Evolutionary conservation across 129 eudicot species (phyloP).

Genomic region (Tagetes patula): DNA sequence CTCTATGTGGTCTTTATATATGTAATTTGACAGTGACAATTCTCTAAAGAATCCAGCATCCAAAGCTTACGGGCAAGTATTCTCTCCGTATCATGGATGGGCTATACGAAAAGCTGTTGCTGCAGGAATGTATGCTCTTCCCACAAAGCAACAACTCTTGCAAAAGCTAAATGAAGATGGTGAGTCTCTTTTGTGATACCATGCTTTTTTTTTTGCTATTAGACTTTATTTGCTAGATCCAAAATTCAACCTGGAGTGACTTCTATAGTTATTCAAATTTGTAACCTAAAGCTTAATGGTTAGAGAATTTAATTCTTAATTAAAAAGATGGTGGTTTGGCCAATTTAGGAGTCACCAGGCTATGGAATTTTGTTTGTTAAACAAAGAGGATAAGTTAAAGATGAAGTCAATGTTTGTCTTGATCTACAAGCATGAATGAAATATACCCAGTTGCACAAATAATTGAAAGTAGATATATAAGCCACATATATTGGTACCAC

Average conservation of each 20-base stretch:
- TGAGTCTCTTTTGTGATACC: slow-evolving; percentile 37
- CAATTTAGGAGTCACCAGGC: neutral
- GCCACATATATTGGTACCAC: neutral
- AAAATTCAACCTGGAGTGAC: neutral
- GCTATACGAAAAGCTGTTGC: slow-evolving; percentile 96
- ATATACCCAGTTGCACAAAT: slow-evolving; percentile 1
- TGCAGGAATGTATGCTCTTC: slow-evolving; percentile 99
- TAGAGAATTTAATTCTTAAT: slow-evolving; percentile 12
- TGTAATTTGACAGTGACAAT: slow-evolving; percentile 51
- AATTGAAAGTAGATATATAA: neutral
- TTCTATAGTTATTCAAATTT: neutral
- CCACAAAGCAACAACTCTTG: slow-evolving; percentile 77
- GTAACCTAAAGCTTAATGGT: neutral
- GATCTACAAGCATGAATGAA: neutral
- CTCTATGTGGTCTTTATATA: slow-evolving; percentile 5
- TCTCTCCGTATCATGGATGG: slow-evolving; percentile 99
- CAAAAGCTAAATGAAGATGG: slow-evolving; percentile 92
- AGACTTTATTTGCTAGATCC: neutral
- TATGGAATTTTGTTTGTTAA: neutral
- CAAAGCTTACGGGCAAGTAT: slow-evolving; percentile 78
- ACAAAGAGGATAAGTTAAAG: too few species aligned
- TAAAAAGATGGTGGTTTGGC: neutral
- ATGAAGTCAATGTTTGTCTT: neutral
- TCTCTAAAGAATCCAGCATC: slow-evolving; percentile 93
- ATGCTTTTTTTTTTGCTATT: neutral